A percentile compares a stretch with the other conserved stretches of the same genome.
phyloP scores from a whole-genome alignment of 2,329 filamentous ascomycete genomes.

The Pseudocercospora eumusae region DNA sequence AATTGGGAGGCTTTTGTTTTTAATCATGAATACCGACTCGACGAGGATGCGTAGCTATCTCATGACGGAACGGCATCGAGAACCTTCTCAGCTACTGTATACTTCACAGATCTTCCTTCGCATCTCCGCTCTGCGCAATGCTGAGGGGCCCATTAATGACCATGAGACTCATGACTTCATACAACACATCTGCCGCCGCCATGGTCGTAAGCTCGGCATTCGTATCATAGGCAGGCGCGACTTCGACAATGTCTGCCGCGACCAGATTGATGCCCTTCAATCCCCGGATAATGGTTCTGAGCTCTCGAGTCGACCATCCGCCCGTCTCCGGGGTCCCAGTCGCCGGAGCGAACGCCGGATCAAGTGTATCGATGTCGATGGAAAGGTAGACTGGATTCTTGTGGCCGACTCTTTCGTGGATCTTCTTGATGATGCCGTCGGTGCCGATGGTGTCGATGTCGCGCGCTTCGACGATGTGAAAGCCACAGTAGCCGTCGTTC shows the following conservation, averaged over 20 bases:
- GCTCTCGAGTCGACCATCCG: constrained; percentile 72
- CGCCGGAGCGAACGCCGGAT: constrained; percentile 77
- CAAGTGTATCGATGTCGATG: constrained; percentile 85
- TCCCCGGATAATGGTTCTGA: constrained; percentile 70
- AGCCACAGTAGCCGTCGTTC: constrained; percentile 82
- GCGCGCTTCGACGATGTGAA: constrained; percentile 75
- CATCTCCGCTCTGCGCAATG: constrained; percentile 38
- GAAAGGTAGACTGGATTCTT: constrained; percentile 76
- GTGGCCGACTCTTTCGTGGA: constrained; percentile 66
- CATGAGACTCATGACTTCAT: constrained; percentile 79
- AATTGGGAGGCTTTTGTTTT: no score
- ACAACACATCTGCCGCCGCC: constrained; percentile 80
- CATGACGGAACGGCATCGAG: no score
- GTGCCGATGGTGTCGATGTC: constrained; percentile 68
- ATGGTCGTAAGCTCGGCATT: constrained; percentile 77
- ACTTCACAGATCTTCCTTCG: constrained; percentile 34
- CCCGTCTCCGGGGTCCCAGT: constrained; percentile 76
- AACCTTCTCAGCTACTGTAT: no score
- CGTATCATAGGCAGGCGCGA: constrained; percentile 81
- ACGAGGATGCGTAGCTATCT: no score
- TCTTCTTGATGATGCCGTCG: constrained; percentile 75
- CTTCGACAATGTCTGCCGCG: constrained; percentile 87
- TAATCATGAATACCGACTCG: no score
- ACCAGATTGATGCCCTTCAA: constrained; percentile 69
- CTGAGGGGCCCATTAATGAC: constrained; percentile 72